A percentile compares a stretch with the other conserved stretches of the same genome.
Evolutionary conservation across 2,329 filamentous ascomycete species (phyloP).

Genomic region (Cladosporium sphaerospermum): DNA sequence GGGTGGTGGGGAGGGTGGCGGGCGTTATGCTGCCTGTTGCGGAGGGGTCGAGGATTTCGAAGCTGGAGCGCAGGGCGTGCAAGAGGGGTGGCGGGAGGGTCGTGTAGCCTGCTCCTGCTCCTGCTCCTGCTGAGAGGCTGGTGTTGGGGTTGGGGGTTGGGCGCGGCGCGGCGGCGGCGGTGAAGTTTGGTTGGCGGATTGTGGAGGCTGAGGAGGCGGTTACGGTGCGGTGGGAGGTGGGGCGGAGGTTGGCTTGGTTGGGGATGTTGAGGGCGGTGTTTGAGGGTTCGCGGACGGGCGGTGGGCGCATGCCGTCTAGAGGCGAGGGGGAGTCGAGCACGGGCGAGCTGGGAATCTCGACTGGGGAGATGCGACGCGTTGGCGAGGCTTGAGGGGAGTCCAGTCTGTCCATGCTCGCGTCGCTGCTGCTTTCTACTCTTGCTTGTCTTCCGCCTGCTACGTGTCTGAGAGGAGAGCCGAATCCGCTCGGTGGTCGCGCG

Average conservation of each 20-base stretch:
- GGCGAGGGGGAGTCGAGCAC: conserved; percentile 12
- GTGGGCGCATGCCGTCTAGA: conserved; percentile 16
- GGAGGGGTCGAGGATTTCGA: conserved; percentile 85
- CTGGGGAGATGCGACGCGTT: conserved; percentile 3
- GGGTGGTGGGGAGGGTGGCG: conserved; percentile 80
- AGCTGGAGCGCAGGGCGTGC: conserved; percentile 81
- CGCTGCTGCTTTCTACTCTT: conserved; percentile 7
- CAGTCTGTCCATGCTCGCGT: conserved; percentile 7
- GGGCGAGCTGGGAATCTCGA: conserved; percentile 2
- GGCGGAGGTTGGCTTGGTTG: conserved; percentile 16
- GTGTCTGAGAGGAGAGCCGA: conserved; percentile 20
- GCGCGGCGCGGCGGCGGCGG: conserved; percentile 4
- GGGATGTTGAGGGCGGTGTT: conserved; percentile 27
- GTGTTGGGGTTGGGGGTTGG: not conserved
- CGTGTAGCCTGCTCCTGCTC: conserved; percentile 41
- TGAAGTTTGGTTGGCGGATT: conserved; percentile 18
- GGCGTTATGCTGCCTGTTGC: conserved; percentile 77
- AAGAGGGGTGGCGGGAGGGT: conserved; percentile 77
- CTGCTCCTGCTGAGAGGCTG: not conserved
- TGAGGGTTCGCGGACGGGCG: conserved; percentile 22
- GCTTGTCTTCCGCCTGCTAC: conserved; percentile 18
- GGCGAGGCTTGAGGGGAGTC: conserved; percentile 5
- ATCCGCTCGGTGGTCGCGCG: conserved; percentile 28
- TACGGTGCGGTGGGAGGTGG: conserved; percentile 33
- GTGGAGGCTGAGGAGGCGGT: conserved; percentile 28